These are phyloP conservation scores for Scenedesmus sp. DNA, from an alignment of 163 green algal species.

Conservation along the genomic window DNA sequence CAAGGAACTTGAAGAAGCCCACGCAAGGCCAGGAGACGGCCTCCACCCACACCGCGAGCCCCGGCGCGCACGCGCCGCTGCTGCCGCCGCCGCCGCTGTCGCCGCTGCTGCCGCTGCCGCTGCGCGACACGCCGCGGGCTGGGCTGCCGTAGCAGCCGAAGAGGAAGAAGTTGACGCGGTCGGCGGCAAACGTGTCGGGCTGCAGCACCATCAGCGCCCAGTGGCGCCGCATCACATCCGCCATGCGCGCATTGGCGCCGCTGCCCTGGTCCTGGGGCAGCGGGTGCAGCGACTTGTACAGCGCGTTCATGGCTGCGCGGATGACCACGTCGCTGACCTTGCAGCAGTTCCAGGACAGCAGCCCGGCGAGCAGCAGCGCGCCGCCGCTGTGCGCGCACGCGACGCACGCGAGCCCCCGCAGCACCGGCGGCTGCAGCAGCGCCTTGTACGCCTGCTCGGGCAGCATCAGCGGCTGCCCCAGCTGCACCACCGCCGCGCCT, in stretches of 20 bases:
- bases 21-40: not conserved
- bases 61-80: not conserved
- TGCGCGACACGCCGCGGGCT: not conserved
- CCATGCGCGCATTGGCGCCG: not conserved
- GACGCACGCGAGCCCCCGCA: not conserved
- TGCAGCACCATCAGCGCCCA: conserved; percentile 8
- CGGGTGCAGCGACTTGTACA: not conserved
- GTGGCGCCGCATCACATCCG: not conserved
- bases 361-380: conserved; percentile 8
- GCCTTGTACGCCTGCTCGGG: conserved; percentile 11
- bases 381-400: not conserved
- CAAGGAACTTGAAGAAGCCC: not conserved
- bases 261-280: too few relatives aligned
- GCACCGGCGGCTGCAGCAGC: conserved; percentile 21
- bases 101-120: not conserved
- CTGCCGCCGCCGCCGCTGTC: not conserved
- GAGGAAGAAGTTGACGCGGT: not conserved
- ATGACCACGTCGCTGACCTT: not conserved
- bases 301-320: not conserved
- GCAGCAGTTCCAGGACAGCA: conserved; percentile 37
- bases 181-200: not conserved
- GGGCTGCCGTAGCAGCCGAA: not conserved
- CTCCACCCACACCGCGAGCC: not conserved
- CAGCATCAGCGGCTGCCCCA: conserved; percentile 6
- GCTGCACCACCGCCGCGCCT: not conserved